Base-by-base conservation (phyloP, 495 filamentous ascomycete genomes). In the Penicillium paxilli region DNA sequence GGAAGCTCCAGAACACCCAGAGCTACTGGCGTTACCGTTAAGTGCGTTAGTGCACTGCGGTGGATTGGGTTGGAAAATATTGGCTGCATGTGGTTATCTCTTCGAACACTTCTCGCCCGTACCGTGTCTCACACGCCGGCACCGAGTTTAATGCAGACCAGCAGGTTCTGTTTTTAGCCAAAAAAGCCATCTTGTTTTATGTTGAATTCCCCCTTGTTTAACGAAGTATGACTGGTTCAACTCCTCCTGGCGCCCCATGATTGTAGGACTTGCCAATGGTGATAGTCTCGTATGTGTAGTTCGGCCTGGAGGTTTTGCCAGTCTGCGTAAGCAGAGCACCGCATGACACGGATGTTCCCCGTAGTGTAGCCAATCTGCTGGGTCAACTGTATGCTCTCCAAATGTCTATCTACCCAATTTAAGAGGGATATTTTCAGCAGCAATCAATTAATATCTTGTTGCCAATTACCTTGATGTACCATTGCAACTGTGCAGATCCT, bases 1-100 rank as follows among this genome's bases (percentile, higher is more conserved):
- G 94, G 94, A 96, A 96, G 90, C 83, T 88, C 75, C 92, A 93
- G 86, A 97, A 97, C 88, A 98, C 94, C 75, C 85, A 93, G 73
- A 91, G 85, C 73, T 88, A 93, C 74, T 96, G 91, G 90, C 81
- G 90, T 68, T 96, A 94, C 78, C 76, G 83, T 66, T 86, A 85
- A 69, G 69, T 60, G 72, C 64, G 45, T 21, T 63, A 58, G 41
- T 60, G 64, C 64, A 65, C 62, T 60, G 55, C 28, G 50, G 62
- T 58, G 62, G 54, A 54, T 32, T 62, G 47, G 55, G 54, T 50
- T 62, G 59, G 71, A 66, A 59, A 56, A 62, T 72, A 60, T 74
- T 67, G 67, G 65, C 49, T 63, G 67, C 64, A 72, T 72, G 67
- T 76, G 65, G 70, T 66, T 74, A 67, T 69, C 48, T 63, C 49